Base-by-base conservation (phyloP, 2,329 filamentous ascomycete genomes). In the Sporothrix globosa region DNA sequence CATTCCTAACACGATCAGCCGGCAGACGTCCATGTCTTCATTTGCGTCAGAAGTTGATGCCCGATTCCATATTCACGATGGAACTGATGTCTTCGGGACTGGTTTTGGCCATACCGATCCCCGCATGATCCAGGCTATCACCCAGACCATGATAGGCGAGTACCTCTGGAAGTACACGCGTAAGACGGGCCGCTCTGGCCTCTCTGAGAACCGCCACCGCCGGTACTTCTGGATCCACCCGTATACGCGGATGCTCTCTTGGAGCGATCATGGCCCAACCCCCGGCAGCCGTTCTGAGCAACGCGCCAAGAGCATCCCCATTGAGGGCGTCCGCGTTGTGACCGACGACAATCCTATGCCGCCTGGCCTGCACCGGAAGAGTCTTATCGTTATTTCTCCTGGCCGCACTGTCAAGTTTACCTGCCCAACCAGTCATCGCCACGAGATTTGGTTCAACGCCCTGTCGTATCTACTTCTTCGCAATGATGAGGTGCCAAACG, bases 141-240 rank as follows among this genome's bases (percentile, higher is more conserved):
- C 96, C 2, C 95, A 99, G 81, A 98, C 96, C 21, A 99, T 99
- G 96, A 98, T 99, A 77, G 96, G 96, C 70, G 96, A 99, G 79
- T 98, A 95, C 79, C 85, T 99, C 53, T 99, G 96, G 96, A 99
- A 99, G 80, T 99, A 99, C 81, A 99, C 96, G 0, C 91, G 96
- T 76, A 97, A 96, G 82, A 86, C 94, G 72, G 94, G 93, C n/a
- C 90, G 95, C 30, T 91, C 90, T 69, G 92, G 93, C 73, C 89
- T 97, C 81, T 98, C 94, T 0, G 91, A 90, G 75, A 97, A 94
- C 70, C 88, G 96, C 68, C 96, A 99, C 80, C 89, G 92, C 73
- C 90, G 96, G 44, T 99, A 97, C 84, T 99, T 99, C 86, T 99
- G 96, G 96, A 92, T 99, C 27, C 96, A 99, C 78, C 96, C 96